Evolutionary conservation across 441 rosid genomes (phyloP), one percentile per base, ranked within the genome.

Genomic region (Kokia cookei): DNA sequence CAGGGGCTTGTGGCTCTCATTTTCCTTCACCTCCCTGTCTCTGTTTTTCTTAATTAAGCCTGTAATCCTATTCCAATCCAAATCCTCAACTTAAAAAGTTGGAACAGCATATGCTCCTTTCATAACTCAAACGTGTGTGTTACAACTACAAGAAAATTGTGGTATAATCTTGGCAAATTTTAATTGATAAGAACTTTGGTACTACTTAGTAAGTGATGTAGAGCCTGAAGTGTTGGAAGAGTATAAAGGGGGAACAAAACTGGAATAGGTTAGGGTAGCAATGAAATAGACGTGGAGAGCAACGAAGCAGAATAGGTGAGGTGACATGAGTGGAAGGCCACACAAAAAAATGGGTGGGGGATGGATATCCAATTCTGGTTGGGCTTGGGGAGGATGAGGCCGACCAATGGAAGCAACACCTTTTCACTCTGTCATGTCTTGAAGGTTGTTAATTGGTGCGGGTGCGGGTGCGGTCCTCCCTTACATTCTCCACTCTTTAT

Each of bases 251-350:
- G 12, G 27, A 14, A 10, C 3, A 51, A 68, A 60, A 50, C 0
- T 58, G 79, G 78, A 77, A 75, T 51, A 68, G 72, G 32, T 64
- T 10, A 19, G 47, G 19, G 76, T 51, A 40, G 48, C 50, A 73
- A 65, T 53, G 32, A 61, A 15, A 15, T 50, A 65, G 59, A 61
- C 51, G 83, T 79, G 83, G 82, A 75, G 79, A 67, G 47, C 65
- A 77, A 67, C 64, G 79, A 29, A 26, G 43, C 43, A 59, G 73
- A 69, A 68, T 76, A 80, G 75, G 78, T 74, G 68, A 47, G 75
- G 47, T 5, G 12, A 32, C 73, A 66, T 11, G 66, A 69, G 65
- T 48, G 55, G 72, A 65, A 64, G 54, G 65, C 79, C 81, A 64
- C 76, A 57, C 45, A 47, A 11, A 70, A 22, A 74, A 67, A 48